phyloP scores from a whole-genome alignment of 257 asterid genomes.

The Capsicum pubescens region DNA sequence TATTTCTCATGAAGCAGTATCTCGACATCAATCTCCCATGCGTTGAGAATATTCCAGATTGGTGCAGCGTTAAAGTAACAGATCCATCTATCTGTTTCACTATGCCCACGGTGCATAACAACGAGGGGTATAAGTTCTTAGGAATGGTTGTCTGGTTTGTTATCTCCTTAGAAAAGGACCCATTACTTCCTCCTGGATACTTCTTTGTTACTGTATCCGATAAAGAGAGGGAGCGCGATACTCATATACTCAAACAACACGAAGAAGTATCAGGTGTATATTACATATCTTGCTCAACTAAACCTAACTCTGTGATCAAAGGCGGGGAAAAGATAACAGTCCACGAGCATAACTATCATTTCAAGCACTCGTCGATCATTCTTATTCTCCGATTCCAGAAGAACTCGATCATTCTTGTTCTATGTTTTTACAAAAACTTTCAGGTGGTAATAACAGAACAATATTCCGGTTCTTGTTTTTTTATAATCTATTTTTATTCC shows the following conservation, averaged over 20 bases:
- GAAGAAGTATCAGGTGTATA: too few relatives aligned
- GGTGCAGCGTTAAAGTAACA: background rate
- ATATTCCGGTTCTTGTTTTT: too few relatives aligned
- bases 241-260: too few relatives aligned
- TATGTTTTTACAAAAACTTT: too few relatives aligned
- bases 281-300: background rate
- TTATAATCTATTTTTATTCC: too few relatives aligned
- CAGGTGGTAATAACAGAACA: too few relatives aligned
- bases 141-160: conserved; percentile 8
- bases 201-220: background rate
- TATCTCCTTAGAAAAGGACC: too few relatives aligned
- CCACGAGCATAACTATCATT: too few relatives aligned
- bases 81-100: background rate
- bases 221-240: too few relatives aligned
- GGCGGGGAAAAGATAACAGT: background rate
- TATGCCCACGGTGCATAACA: background rate
- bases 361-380: too few relatives aligned
- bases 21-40: background rate
- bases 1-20: background rate
- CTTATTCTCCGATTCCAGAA: too few relatives aligned
- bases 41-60: background rate
- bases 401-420: too few relatives aligned
- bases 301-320: background rate
- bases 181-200: background rate
- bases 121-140: background rate